Evolutionary conservation across 2,329 filamentous ascomycete genomes (phyloP).

Genomic region (Alternaria sp.): DNA sequence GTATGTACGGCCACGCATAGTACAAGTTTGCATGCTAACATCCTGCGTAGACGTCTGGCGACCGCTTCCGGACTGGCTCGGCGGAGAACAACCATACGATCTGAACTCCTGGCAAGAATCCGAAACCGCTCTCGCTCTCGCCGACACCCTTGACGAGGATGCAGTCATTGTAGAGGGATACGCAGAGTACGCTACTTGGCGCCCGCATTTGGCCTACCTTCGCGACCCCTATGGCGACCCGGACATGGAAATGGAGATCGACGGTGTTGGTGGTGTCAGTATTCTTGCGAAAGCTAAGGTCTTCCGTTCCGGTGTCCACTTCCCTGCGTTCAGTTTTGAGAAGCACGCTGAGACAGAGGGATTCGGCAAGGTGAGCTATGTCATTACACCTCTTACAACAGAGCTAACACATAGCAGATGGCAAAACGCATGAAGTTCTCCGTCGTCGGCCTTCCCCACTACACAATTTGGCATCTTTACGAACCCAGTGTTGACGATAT

Average conservation of each 20-base stretch:
- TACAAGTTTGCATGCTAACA: slow-evolving; percentile 21
- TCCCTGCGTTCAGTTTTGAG: slow-evolving; percentile 97
- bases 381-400: not conserved
- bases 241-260: slow-evolving; percentile 99
- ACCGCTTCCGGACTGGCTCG: slow-evolving; percentile 97
- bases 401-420: slow-evolving; percentile 69
- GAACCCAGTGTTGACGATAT: slow-evolving; percentile 98
- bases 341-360: slow-evolving; percentile 98
- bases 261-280: slow-evolving; percentile 95
- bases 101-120: slow-evolving; percentile 99
- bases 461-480: slow-evolving; percentile 99
- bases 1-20: slow-evolving; percentile 56
- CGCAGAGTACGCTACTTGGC: slow-evolving; percentile 97
- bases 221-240: slow-evolving; percentile 96
- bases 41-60: slow-evolving; percentile 77
- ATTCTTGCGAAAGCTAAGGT: slow-evolving; percentile 96
- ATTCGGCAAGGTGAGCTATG: slow-evolving; percentile 83
- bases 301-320: slow-evolving; percentile 93
- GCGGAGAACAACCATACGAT: slow-evolving; percentile 97
- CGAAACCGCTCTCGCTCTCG: slow-evolving; percentile 90
- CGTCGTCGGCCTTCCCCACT: slow-evolving; percentile 93
- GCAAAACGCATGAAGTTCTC: slow-evolving; percentile 95
- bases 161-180: slow-evolving; percentile 99
- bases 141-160: slow-evolving; percentile 95
- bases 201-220: slow-evolving; percentile 94